A percentile compares a stretch with the other conserved stretches of the same genome.
phyloP scores from a whole-genome alignment of 2,329 filamentous ascomycete species.

The Botrytis galanthina region DNA sequence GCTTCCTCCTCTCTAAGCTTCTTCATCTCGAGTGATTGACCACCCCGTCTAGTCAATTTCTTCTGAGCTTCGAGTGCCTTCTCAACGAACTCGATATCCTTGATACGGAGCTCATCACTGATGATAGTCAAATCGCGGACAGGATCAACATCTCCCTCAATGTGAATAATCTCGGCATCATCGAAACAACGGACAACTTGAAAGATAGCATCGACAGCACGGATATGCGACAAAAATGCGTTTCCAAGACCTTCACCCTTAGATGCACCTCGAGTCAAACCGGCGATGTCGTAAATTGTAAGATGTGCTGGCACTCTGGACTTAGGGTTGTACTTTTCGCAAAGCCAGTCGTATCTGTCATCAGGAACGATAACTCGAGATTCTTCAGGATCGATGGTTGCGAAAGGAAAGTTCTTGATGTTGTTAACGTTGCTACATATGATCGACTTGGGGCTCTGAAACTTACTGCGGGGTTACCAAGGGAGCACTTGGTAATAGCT shows the following conservation, averaged over 20 bases:
- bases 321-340: slow-evolving; percentile 96
- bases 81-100: slow-evolving; percentile 98
- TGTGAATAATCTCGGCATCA: slow-evolving; percentile 98
- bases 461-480: slow-evolving; percentile 93
- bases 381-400: slow-evolving; percentile 98
- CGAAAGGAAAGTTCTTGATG: slow-evolving; percentile 89
- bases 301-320: slow-evolving; percentile 94
- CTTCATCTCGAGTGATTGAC: slow-evolving; percentile 96
- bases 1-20: slow-evolving; percentile 94
- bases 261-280: slow-evolving; percentile 90
- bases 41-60: slow-evolving; percentile 93
- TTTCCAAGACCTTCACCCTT: slow-evolving; percentile 98
- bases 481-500: slow-evolving; percentile 94
- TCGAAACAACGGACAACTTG: slow-evolving; percentile 97
- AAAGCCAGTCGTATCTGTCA: slow-evolving; percentile 93
- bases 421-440: slow-evolving; percentile 25
- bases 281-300: slow-evolving; percentile 98
- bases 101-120: slow-evolving; percentile 91
- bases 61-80: slow-evolving; percentile 88
- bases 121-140: slow-evolving; percentile 94
- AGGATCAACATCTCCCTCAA: slow-evolving; percentile 97
- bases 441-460: slow-evolving; percentile 34
- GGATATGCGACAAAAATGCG: slow-evolving; percentile 96
- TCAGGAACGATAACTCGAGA: slow-evolving; percentile 96
- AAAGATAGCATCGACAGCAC: slow-evolving; percentile 97